Base-by-base conservation (phyloP, 352 stramenopile genomes). In the Phytophthora pini region DNA sequence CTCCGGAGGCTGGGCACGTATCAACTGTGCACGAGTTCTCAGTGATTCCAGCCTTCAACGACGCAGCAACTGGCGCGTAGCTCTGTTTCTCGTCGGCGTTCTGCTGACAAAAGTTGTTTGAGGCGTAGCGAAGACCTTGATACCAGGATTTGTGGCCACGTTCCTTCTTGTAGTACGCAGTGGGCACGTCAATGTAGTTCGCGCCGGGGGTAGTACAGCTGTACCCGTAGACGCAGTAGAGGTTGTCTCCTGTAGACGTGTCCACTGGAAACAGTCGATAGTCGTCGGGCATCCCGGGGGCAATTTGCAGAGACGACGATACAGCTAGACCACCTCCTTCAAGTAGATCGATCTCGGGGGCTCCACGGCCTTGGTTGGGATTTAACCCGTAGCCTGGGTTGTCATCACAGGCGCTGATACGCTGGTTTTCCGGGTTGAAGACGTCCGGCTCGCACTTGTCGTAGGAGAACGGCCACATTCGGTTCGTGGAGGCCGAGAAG, bases 381-480 rank as follows among this genome's bases (percentile, higher is more conserved):
- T 98, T 84, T 56, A 98, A 56, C 1, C 93, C 93, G 71, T 87
- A 98, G 55, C 97, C 94, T 43, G 95, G 93, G 38, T 88, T 80
- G n/a, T 74, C 63, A 60, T 98, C 90, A 56, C 94, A 98, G 4
- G 86, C 95, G n/a, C 65, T 84, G 24, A 88, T 86, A 0, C 65
- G 60, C 47, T 86, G 79, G 56, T 78, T 72, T 3, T 27, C 38
- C 1, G 66, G 47, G 12, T 76, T 27, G 27, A 80, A 78, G 1
- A 79, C 34, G 36, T 74, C 62, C 0, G 68, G 52, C 68, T 98
- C 66, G 54, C 95, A 98, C 15, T 63, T 71, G 48, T 98, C 76
- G 65, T 97, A 98, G 45, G 79, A 96, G 79, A 94, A 98, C 0
- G 95, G 94, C 95, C 95, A 98, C 56, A 98, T 88, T 56, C 93